Evolutionary conservation across 495 filamentous ascomycete species (phyloP).

Genomic region (Cladorrhinum samala): DNA sequence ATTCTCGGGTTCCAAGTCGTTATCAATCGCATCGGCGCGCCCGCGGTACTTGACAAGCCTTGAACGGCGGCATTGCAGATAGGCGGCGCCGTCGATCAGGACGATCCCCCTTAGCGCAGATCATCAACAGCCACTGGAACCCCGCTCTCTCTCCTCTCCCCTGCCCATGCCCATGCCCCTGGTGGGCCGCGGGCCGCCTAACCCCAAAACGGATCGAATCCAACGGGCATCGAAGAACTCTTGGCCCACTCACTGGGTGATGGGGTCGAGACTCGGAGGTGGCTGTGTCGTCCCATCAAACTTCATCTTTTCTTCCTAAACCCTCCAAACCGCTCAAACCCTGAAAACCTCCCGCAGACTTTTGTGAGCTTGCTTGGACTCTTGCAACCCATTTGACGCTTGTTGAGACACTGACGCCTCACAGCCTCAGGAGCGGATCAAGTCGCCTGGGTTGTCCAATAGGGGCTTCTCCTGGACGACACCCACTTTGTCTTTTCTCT

Average conservation of each 20-base stretch:
- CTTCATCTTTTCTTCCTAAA: neutral
- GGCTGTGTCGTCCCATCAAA: neutral
- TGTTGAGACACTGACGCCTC: constrained; percentile 6
- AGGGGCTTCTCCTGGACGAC: neutral
- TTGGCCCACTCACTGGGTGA: neutral
- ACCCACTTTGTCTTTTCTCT: neutral
- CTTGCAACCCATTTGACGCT: neutral
- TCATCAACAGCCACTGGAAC: no score
- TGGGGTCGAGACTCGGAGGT: constrained; percentile 1
- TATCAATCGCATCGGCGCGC: neutral
- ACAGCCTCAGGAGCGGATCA: constrained; percentile 3
- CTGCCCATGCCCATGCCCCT: no score
- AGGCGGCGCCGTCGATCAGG: neutral
- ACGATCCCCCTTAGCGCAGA: constrained; percentile 5
- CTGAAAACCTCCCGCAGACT: neutral
- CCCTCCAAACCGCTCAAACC: neutral
- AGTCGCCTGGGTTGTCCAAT: neutral
- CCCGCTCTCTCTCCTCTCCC: no score
- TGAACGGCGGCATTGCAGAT: neutral
- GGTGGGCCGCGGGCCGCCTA: no score
- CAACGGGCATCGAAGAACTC: neutral
- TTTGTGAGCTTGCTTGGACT: neutral
- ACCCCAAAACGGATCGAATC: neutral
- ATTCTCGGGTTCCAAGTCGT: no score
- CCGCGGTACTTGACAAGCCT: neutral